Evolutionary conservation across 2,329 filamentous ascomycete species (phyloP), one percentile per base, ranked within the genome.

Genomic region (Graphilbum ipis-grandicollis): DNA sequence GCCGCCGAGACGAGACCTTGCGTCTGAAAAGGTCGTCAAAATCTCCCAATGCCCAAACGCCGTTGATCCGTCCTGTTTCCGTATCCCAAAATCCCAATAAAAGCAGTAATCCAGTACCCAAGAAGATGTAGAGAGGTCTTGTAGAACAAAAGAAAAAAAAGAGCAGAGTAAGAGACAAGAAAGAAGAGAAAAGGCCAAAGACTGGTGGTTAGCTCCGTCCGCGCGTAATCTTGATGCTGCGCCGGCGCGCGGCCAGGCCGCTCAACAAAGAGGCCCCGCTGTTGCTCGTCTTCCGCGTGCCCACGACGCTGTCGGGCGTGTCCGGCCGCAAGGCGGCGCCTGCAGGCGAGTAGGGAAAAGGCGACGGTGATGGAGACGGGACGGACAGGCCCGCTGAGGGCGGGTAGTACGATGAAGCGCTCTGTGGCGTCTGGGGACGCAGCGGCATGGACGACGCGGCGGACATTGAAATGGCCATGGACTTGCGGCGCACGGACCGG

Each of bases 211-310:
- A 28, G 26, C 6, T 12, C 26, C 26, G n/a, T n/a, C 34, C 34
- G 21, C 13, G 28, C 7, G 29, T 7, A 5, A 34, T 33, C 29
- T 19, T n/a, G 13, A 50, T 38, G 35, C 50, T 52, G 35, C 41
- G 45, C 34, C 50, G 43, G 39, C 46, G 38, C 17, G 43, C 45
- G 6, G 50, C 39, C 32, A 52, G 37, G 12, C 46, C 48, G 36
- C 48, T 46, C 26, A 52, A 15, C n/a, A 31, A 13, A 7, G 26
- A 35, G 18, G 51, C 46, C 9, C 48, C 46, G 34, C 41, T 42
- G 35, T 43, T 46, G 3, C 36, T 17, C n/a, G n/a, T n/a, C n/a
- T n/a, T n/a, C n/a, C n/a, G n/a, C n/a, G n/a, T n/a, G n/a, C n/a
- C 7, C 23, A 25, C 23, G 8, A 25, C 9, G 28, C 28, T 14